A percentile compares a stretch with the other conserved stretches of the same genome.
Conservation (phyloP, 2,329 filamentous ascomycete species). For the Claviceps lovelessii region DNA sequence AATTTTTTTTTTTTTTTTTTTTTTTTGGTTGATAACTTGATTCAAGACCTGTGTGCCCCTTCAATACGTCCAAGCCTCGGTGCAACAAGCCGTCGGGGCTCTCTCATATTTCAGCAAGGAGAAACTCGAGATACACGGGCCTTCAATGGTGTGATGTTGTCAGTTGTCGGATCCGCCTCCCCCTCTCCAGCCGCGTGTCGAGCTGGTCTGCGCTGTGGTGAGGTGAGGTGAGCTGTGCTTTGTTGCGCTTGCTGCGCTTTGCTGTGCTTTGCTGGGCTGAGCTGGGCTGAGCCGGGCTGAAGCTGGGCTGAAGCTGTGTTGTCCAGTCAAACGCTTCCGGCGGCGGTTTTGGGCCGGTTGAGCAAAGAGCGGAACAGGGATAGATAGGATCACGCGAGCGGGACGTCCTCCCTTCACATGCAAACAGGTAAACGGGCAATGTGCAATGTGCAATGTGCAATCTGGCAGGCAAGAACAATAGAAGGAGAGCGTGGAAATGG, state of each 20-base stretch:
- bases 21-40: neutral
- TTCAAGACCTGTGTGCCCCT: neutral
- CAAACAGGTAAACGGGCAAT: neutral
- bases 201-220: neutral
- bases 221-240: neutral
- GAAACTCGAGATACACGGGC: neutral
- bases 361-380: neutral
- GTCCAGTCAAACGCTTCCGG: neutral
- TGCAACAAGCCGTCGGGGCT: neutral
- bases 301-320: neutral
- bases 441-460: no score
- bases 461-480: no score
- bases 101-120: conserved; percentile 6
- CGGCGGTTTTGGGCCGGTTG: neutral
- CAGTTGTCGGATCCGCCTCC: neutral
- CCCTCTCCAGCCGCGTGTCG: neutral
- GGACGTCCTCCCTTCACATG: neutral
- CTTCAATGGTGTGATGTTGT: neutral
- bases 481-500: neutral
- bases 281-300: neutral
- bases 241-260: neutral
- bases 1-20: neutral
- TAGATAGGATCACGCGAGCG: conserved; percentile 2
- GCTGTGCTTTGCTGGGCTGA: neutral
- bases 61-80: conserved; percentile 3